These are phyloP conservation scores for Macrophomina tecta DNA, from an alignment of 2,329 filamentous ascomycete species.

Conservation along the genomic window DNA sequence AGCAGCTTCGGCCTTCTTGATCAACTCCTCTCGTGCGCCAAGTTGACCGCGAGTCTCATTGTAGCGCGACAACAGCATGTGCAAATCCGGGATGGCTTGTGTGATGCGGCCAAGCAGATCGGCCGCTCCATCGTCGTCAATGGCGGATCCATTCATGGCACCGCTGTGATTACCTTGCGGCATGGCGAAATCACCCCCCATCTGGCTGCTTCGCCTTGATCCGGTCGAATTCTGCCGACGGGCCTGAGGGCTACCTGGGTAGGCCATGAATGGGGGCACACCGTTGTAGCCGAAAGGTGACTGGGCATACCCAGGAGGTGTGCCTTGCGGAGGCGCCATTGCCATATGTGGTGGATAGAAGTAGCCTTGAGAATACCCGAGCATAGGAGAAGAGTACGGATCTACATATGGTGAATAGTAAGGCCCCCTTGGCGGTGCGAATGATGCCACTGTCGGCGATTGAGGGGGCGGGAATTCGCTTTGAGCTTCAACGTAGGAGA, in stretches of 20 bases:
- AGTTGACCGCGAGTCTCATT: constrained; percentile 59
- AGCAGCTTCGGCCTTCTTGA: constrained; percentile 56
- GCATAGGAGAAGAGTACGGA: constrained; percentile 65
- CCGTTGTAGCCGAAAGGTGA: constrained; percentile 40
- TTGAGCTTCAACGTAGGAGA: constrained; percentile 22
- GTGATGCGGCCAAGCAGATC: constrained; percentile 48
- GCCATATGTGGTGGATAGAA: constrained; percentile 38
- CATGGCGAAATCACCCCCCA: constrained; percentile 10
- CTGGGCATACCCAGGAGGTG: constrained; percentile 45
- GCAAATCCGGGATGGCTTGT: constrained; percentile 47
- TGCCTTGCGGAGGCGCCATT: constrained; percentile 43
- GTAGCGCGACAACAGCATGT: constrained; percentile 51
- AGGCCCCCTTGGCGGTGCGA: constrained; percentile 14
- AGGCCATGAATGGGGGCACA: constrained; percentile 42
- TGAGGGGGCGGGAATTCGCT: constrained; percentile 11
- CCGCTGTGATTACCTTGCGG: background rate
- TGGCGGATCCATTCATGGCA: constrained; percentile 30
- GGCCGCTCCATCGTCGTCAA: constrained; percentile 45
- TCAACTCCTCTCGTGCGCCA: constrained; percentile 55
- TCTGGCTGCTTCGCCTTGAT: constrained; percentile 35
- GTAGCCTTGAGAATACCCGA: constrained; percentile 45
- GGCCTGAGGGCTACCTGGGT: constrained; percentile 39
- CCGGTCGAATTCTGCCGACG: constrained; percentile 46
- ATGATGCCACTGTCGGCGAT: constrained; percentile 14
- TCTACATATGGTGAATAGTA: constrained; percentile 41